Base-by-base conservation (phyloP, 2,329 filamentous ascomycete species). In the Colletotrichum aenigma region DNA sequence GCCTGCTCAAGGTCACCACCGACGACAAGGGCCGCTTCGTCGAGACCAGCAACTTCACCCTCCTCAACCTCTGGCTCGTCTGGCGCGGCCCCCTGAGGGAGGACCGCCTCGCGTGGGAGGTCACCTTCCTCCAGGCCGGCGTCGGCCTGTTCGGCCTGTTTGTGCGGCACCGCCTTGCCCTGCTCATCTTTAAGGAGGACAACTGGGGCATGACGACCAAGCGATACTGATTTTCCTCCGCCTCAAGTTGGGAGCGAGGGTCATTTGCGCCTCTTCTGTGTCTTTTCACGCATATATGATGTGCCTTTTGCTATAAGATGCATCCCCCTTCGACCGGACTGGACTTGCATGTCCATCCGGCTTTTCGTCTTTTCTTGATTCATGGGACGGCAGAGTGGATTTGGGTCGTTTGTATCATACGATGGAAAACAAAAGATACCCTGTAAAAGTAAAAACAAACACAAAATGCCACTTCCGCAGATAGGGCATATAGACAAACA, bases 41-140 rank as follows among this genome's bases (percentile, higher is more conserved):
- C 28, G 94, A 97, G 85, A 96, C 93, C 24, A 95, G 92, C 78
- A 99, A 99, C 84, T 90, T 99, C 77, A 99, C 97, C 10, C 91
- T 99, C 64, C 89, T 99, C 79, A 99, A 99, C 83, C 89, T 99
- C 71, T 99, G 96, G 96, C 88, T 99, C 77, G 95, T 98, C 67
- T 98, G 96, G 95, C 93, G 96, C 83, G 97, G 97, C 0, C 96
- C 97, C 4, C 91, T 98, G 89, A 91, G 94, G 77, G 97, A 99
- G 84, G 94, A 98, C 85, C 90, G 91, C 61, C 88, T 99, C 70
- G 95, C 95, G 30, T 87, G 92, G 82, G 95, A 97, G 83, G 89
- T 99, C 76, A 90, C 97, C 61, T 86, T 86, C n/a, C 90, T 98
- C 85, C 97, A 99, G 88, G 87, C 91, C 18, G 84, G 89, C 6